Evolutionary conservation across 1,284 basidiomycete genomes (phyloP).

Genomic region (Paramarasmius palmivorus): DNA sequence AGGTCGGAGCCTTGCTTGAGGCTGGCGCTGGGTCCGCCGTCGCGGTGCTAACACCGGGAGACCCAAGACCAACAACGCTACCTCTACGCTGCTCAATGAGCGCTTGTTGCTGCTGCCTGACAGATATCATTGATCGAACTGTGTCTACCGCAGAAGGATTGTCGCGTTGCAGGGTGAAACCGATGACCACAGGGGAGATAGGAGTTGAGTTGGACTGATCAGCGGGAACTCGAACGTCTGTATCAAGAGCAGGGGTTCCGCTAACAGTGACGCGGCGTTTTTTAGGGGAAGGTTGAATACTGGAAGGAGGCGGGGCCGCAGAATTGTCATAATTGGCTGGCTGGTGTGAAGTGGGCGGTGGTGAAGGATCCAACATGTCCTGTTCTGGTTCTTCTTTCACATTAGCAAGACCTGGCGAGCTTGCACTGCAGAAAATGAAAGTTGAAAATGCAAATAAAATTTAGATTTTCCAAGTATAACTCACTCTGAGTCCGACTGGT

Average conservation of each 20-base stretch:
- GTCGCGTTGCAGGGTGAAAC: conserved; percentile 58
- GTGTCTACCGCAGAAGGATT: conserved; percentile 60
- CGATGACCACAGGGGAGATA: conserved; percentile 67
- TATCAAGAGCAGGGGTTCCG: conserved; percentile 56
- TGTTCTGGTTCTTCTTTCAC: conserved; percentile 66
- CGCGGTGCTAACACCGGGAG: conserved; percentile 23
- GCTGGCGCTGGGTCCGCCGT: conserved; percentile 23
- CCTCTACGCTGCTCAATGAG: conserved; percentile 68
- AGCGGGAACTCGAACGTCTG: conserved; percentile 43
- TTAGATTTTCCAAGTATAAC: conserved; percentile 22
- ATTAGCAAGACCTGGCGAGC: conserved; percentile 46
- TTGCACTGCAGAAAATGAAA: conserved; percentile 30
- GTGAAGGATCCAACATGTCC: conserved; percentile 40
- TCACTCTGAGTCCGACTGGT: conserved; percentile 38
- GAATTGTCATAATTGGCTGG: conserved; percentile 23
- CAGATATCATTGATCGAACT: conserved; percentile 58
- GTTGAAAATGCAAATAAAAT: neutral
- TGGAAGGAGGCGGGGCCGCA: conserved; percentile 38
- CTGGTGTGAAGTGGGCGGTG: conserved; percentile 26
- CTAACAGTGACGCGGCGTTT: conserved; percentile 70
- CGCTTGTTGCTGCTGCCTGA: conserved; percentile 71
- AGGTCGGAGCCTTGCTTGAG: conserved; percentile 16
- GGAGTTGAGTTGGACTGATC: conserved; percentile 52
- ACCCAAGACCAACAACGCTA: conserved; percentile 47
- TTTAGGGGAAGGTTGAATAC: conserved; percentile 52